These are phyloP conservation scores for Rosellinia necatrix DNA, from an alignment of 2,329 filamentous ascomycete species.

Conservation along the genomic window DNA sequence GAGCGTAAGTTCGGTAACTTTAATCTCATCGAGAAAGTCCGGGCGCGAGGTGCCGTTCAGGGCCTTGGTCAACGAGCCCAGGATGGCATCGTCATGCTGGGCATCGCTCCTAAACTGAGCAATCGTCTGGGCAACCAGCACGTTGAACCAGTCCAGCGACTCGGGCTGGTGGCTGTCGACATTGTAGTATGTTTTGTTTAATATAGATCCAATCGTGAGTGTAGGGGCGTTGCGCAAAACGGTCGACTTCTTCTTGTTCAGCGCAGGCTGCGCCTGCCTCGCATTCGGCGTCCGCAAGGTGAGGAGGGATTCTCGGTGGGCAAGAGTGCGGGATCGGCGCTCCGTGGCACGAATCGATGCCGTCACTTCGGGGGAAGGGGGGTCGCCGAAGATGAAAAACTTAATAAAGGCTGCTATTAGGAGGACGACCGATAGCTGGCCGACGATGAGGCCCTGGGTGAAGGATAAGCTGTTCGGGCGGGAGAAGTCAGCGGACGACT, in stretches of 20 bases:
- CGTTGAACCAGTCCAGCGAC: slow-evolving; percentile 98
- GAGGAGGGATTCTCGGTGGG: slow-evolving; percentile 76
- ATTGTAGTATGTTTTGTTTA: slow-evolving; percentile 98
- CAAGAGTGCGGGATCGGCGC: slow-evolving; percentile 72
- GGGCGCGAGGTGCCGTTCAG: slow-evolving; percentile 87
- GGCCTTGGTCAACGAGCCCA: slow-evolving; percentile 80
- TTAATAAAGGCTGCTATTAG: slow-evolving; percentile 96
- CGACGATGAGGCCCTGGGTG: slow-evolving; percentile 89
- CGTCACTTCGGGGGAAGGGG: slow-evolving; percentile 80
- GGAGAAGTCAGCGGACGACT: slow-evolving; percentile 27
- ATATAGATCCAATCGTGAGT: slow-evolving; percentile 89
- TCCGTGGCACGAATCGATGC: slow-evolving; percentile 76
- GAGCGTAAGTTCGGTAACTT: slow-evolving; percentile 88
- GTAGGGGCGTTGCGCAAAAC: slow-evolving; percentile 74
- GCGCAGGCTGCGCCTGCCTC: slow-evolving; percentile 46
- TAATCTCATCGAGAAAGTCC: slow-evolving; percentile 91
- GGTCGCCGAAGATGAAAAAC: slow-evolving; percentile 99
- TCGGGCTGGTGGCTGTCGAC: slow-evolving; percentile 95
- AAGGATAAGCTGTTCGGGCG: slow-evolving; percentile 72
- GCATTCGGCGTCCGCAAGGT: slow-evolving; percentile 56
- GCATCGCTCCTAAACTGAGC: slow-evolving; percentile 93
- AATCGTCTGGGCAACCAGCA: slow-evolving; percentile 93
- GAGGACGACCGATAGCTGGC: slow-evolving; percentile 89
- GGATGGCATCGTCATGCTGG: slow-evolving; percentile 86
- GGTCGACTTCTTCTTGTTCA: slow-evolving; percentile 70